Percentiles rank a stretch among this genome's conserved stretches.
Conservation (phyloP, 106 monocot genomes). For the Dendrobium officinale region DNA sequence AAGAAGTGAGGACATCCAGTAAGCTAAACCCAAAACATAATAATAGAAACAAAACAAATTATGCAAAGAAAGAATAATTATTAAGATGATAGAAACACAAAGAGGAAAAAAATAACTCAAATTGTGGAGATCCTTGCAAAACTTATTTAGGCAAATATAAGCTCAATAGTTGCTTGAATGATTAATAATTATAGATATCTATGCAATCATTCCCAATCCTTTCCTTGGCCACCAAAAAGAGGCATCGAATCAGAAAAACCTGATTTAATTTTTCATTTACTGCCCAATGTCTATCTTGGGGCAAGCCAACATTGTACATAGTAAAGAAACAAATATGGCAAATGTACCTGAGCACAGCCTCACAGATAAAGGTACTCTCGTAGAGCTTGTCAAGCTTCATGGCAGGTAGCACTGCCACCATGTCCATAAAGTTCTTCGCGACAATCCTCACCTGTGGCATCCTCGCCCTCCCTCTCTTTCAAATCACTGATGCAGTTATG, state of each 20-base stretch:
- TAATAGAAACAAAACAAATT: neutral
- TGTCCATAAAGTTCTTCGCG: conserved; percentile 96
- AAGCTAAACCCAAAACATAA: neutral
- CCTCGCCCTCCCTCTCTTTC: neutral
- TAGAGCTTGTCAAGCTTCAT: conserved; percentile 87
- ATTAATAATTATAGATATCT: no score
- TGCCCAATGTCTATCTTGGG: neutral
- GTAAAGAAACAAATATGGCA: neutral
- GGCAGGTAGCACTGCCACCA: conserved; percentile 95
- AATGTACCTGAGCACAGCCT: conserved; percentile 75
- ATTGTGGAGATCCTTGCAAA: no score
- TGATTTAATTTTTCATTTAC: neutral
- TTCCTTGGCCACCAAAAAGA: no score
- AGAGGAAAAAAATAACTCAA: no score
- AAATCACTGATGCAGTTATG: conserved; percentile 1
- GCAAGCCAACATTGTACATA: neutral
- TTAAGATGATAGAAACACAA: no score
- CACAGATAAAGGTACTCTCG: conserved; percentile 89
- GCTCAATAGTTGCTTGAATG: no score
- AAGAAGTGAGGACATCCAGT: neutral
- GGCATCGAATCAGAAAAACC: no score
- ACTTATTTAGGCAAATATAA: no score
- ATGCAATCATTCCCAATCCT: no score
- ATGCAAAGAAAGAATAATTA: neutral
- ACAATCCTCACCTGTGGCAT: conserved; percentile 91